A percentile compares a stretch with the other conserved stretches of the same genome.
Conservation (phyloP, 257 asterid species). For the Fraxinus excelsior region DNA sequence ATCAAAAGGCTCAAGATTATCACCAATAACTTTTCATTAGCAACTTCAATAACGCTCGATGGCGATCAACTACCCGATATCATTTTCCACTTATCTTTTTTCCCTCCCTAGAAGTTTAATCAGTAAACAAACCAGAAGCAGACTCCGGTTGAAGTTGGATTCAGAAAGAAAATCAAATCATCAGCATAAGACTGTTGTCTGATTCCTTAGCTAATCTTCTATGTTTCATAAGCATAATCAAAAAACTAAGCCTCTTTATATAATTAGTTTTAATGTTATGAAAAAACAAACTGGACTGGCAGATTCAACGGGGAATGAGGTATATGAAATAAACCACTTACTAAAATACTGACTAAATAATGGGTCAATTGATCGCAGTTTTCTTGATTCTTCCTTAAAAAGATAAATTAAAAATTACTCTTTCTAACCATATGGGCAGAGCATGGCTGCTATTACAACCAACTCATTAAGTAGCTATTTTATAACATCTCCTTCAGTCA, state of each 20-base stretch:
- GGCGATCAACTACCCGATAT: background rate
- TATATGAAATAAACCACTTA: too few relatives aligned
- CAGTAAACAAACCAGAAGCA: background rate
- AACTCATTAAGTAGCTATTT: too few relatives aligned
- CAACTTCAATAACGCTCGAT: background rate
- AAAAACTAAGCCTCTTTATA: background rate
- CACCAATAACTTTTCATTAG: background rate
- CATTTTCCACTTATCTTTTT: background rate
- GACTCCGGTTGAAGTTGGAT: background rate
- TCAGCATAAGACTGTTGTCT: background rate
- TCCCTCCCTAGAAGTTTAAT: background rate
- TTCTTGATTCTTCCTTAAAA: too few relatives aligned
- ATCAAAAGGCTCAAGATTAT: background rate
- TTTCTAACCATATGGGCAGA: too few relatives aligned
- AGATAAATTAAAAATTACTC: too few relatives aligned
- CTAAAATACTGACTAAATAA: too few relatives aligned
- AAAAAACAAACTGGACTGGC: too few relatives aligned
- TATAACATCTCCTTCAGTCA: too few relatives aligned
- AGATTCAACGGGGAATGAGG: too few relatives aligned
- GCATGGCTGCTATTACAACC: too few relatives aligned
- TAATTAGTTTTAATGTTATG: background rate
- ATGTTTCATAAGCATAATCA: background rate
- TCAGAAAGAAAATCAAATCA: background rate
- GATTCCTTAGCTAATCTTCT: background rate
- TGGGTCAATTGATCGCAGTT: too few relatives aligned